phyloP scores from a whole-genome alignment of 805 yeast genomes.

The Candida xiaguanensis region DNA sequence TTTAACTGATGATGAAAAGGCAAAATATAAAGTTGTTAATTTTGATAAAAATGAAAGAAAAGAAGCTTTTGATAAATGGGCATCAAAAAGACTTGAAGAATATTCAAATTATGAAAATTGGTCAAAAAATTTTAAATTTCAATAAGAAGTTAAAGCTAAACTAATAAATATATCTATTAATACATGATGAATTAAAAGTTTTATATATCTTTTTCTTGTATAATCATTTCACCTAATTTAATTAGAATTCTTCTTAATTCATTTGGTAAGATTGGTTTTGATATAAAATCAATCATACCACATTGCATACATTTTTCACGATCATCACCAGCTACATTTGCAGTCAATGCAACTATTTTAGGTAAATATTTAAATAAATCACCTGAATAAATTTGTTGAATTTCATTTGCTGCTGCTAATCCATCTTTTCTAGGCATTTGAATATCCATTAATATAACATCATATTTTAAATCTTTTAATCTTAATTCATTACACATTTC shows the following conservation, averaged over 20 bases:
- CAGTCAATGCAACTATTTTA: slow-evolving; percentile 46
- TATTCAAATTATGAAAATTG: slow-evolving; percentile 10
- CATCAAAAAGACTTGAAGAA: slow-evolving; percentile 21
- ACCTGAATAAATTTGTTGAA: slow-evolving; percentile 24
- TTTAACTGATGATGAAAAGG: slow-evolving; percentile 27
- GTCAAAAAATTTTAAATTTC: slow-evolving; percentile 1
- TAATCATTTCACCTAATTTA: slow-evolving; percentile 12
- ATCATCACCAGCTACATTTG: slow-evolving; percentile 54
- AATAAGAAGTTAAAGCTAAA: background rate
- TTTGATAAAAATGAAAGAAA: slow-evolving; percentile 18
- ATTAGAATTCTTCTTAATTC: slow-evolving; percentile 36
- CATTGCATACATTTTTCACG: slow-evolving; percentile 41
- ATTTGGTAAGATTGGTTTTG: slow-evolving; percentile 51
- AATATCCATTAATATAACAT: slow-evolving; percentile 53
- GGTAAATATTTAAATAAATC: slow-evolving; percentile 23
- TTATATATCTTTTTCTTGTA: background rate
- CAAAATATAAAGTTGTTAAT: slow-evolving; percentile 17
- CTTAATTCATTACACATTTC: slow-evolving; percentile 28
- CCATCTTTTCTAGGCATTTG: slow-evolving; percentile 60
- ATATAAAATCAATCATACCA: slow-evolving; percentile 52
- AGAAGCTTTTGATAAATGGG: slow-evolving; percentile 27
- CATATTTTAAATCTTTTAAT: slow-evolving; percentile 33
- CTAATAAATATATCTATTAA: no score
- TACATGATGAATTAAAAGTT: no score
- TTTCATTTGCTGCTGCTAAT: slow-evolving; percentile 43